These are phyloP conservation scores for Calocybe indica DNA, from an alignment of 768 basidiomycete genomes.

Conservation along the genomic window DNA sequence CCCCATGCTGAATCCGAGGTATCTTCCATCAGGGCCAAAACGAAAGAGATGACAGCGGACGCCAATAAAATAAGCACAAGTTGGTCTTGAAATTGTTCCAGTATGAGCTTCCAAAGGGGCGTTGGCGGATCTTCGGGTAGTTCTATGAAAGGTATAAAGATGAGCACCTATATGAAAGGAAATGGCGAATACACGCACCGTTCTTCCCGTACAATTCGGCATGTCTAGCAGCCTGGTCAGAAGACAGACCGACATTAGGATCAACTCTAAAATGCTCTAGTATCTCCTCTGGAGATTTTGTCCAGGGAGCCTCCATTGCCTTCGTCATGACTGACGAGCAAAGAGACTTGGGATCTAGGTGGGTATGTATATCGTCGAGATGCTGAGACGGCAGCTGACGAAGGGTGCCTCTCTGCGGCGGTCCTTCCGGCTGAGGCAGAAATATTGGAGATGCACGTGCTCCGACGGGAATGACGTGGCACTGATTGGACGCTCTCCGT, in stretches of 20 bases:
- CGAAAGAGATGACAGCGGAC: slow-evolving; percentile 90
- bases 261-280: slow-evolving; percentile 72
- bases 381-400: no score
- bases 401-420: no score
- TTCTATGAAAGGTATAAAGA: slow-evolving; percentile 39
- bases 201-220: slow-evolving; percentile 82
- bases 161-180: not conserved
- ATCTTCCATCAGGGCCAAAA: slow-evolving; percentile 85
- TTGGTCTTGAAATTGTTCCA: slow-evolving; percentile 99
- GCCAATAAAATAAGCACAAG: slow-evolving; percentile 94
- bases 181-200: slow-evolving; percentile 36
- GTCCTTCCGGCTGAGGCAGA: no score
- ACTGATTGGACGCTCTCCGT: no score
- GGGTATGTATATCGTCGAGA: no score
- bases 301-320: slow-evolving; percentile 76
- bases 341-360: slow-evolving; percentile 1
- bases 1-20: slow-evolving; percentile 56
- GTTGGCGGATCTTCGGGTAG: slow-evolving; percentile 90
- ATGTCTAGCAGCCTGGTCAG: slow-evolving; percentile 65
- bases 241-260: slow-evolving; percentile 52
- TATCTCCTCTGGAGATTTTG: slow-evolving; percentile 59
- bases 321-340: slow-evolving; percentile 10
- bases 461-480: no score
- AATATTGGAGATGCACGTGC: no score
- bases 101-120: slow-evolving; percentile 87